These are phyloP conservation scores for Amaranthus hypochondriacus DNA, from an alignment of 148 eudicot genomes.

Conservation along the genomic window DNA sequence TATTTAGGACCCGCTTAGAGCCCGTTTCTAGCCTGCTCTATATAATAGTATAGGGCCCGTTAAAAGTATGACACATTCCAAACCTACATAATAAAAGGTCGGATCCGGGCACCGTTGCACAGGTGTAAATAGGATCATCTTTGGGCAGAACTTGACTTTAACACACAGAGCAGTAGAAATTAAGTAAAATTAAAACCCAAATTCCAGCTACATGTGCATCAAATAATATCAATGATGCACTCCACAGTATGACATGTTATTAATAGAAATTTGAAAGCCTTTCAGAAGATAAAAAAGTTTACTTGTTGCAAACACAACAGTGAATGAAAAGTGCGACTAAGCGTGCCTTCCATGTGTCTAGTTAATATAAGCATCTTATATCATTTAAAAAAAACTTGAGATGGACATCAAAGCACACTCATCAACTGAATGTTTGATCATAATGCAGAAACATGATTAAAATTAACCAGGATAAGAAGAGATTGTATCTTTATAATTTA, in stretches of 20 bases:
- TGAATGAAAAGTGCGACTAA: background rate
- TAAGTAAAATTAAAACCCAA: background rate
- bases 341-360: background rate
- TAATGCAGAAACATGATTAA: conserved; percentile 7
- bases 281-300: background rate
- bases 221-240: background rate
- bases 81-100: too few relatives aligned
- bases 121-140: background rate
- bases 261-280: background rate
- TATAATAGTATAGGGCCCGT: too few relatives aligned
- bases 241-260: background rate
- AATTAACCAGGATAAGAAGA: conserved; percentile 1
- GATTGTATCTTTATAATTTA: conserved; percentile 18
- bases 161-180: background rate
- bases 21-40: too few relatives aligned
- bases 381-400: background rate
- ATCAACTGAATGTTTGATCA: conserved; percentile 7
- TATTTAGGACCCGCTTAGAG: too few relatives aligned
- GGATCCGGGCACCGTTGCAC: too few relatives aligned
- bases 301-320: background rate
- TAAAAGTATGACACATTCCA: too few relatives aligned
- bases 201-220: background rate
- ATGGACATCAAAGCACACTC: background rate
- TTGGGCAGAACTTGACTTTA: background rate
- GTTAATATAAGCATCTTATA: background rate